Conservation (phyloP, 352 stramenopile species). For the Phytophthora rubi region DNA sequence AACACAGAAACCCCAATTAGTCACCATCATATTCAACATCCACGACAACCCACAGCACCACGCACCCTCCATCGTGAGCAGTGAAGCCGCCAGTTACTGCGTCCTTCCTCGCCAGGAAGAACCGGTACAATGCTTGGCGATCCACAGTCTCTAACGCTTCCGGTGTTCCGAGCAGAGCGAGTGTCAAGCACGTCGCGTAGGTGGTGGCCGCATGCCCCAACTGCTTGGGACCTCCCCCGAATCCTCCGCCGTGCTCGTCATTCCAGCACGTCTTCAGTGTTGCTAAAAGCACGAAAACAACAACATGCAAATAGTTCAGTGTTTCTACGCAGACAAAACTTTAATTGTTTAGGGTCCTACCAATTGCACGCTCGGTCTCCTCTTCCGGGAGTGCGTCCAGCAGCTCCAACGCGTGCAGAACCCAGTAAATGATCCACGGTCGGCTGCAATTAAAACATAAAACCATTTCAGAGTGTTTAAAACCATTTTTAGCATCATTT, state of each 20-base stretch:
- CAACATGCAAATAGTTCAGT: not conserved
- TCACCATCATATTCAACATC: not conserved
- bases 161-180: conserved; percentile 92
- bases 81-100: conserved; percentile 89
- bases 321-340: not conserved
- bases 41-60: not conserved
- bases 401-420: conserved; percentile 95
- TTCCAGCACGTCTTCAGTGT: conserved; percentile 79
- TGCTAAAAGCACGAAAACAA: conserved; percentile 6
- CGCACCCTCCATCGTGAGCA: conserved; percentile 96
- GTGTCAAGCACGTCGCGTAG: conserved; percentile 95
- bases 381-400: conserved; percentile 80
- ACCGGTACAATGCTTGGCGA: conserved; percentile 82
- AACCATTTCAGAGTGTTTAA: not conserved
- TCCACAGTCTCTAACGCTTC: conserved; percentile 82
- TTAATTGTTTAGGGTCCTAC: conserved; percentile 24
- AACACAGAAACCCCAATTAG: not conserved
- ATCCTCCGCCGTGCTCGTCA: conserved; percentile 78
- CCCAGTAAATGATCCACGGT: conserved; percentile 99
- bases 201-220: conserved; percentile 91
- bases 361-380: conserved; percentile 44
- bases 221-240: conserved; percentile 94
- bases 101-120: conserved; percentile 92
- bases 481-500: not conserved
- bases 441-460: conserved; percentile 57